Conservation (phyloP, 2,329 filamentous ascomycete genomes). For the Xylogone sp. region DNA sequence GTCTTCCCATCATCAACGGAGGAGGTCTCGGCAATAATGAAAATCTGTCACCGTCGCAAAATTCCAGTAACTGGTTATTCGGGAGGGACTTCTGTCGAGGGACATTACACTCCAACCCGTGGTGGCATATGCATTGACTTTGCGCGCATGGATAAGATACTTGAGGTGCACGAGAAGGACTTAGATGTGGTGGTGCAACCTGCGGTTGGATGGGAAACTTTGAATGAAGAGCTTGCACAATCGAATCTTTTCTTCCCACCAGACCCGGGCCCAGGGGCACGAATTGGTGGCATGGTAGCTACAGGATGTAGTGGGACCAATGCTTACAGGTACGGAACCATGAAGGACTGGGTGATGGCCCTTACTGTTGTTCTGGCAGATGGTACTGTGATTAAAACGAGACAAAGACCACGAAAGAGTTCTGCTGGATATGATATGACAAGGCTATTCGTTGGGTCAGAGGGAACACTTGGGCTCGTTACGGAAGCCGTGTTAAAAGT, state of each 20-base stretch:
- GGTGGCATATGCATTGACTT: slow-evolving; percentile 90
- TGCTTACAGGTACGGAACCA: slow-evolving; percentile 75
- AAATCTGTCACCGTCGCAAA: slow-evolving; percentile 70
- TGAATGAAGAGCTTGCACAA: slow-evolving; percentile 67
- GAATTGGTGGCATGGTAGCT: slow-evolving; percentile 79
- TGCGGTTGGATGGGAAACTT: slow-evolving; percentile 74
- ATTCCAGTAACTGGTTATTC: slow-evolving; percentile 75
- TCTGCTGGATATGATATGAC: slow-evolving; percentile 82
- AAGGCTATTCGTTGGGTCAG: slow-evolving; percentile 72
- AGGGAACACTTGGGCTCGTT: slow-evolving; percentile 75
- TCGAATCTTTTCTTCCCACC: slow-evolving; percentile 85
- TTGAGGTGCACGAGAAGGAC: slow-evolving; percentile 77
- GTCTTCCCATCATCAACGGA: slow-evolving; percentile 58
- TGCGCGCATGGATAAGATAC: slow-evolving; percentile 74
- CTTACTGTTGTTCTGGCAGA: slow-evolving; percentile 77
- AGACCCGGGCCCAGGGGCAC: slow-evolving; percentile 67
- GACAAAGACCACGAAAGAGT: slow-evolving; percentile 69
- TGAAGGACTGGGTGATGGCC: slow-evolving; percentile 86
- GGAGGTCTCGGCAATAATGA: slow-evolving; percentile 56
- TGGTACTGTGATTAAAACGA: slow-evolving; percentile 74
- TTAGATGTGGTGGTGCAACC: slow-evolving; percentile 93
- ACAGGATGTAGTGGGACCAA: slow-evolving; percentile 77
- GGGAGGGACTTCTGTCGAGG: slow-evolving; percentile 81
- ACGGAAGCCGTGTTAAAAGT: slow-evolving; percentile 83
- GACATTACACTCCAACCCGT: slow-evolving; percentile 71